Evolutionary conservation across 2,329 filamentous ascomycete species (phyloP), one percentile per base, ranked within the genome.

Genomic region (Zasmidium cellare): DNA sequence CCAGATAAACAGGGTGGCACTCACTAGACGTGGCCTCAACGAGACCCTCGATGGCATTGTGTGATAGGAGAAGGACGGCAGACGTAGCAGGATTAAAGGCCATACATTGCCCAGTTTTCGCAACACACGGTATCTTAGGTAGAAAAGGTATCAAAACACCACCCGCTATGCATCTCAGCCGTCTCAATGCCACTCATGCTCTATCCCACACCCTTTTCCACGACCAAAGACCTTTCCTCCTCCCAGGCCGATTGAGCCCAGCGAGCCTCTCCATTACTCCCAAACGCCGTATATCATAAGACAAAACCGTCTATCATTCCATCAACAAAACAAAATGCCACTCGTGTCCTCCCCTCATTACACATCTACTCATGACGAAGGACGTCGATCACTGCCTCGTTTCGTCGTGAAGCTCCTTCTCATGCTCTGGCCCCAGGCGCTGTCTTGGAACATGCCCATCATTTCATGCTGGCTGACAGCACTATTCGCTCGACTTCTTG

Each of bases 341-440:
- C 41, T 16, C 25, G 19, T 24, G 11, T 16, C n/a, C 35, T 18
- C 35, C 16, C 35, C 35, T 41, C 35, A 16, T 16, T 31, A 19
- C 23, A 38, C 46, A 55, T 55, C 45, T 41, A 41, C 41, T 61
- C 56, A 61, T 53, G 58, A 63, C 23, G 64, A 64, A 19, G 65
- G 60, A 51, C 58, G 35, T 45, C 59, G 59, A 24, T 70, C 69
- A 41, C 77, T 74, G 62, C 54, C 41, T 51, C 84, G 79, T 67
- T 80, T 80, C 68, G 80, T 83, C 53, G 92, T 96, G 66, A 94
- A 91, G 76, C 91, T 96, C 61, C 91, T 84, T 63, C 92, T 83
- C 64, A 97, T 92, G 79, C 90, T 96, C 76, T 96, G 91, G 52
- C 93, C 90, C 93, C 93, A 97, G 16, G 90, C 88, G 18, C 91